Percentiles rank a stretch among this genome's conserved stretches.
phyloP scores from a whole-genome alignment of 768 basidiomycete species.

The Tricholoma saponaceum region DNA sequence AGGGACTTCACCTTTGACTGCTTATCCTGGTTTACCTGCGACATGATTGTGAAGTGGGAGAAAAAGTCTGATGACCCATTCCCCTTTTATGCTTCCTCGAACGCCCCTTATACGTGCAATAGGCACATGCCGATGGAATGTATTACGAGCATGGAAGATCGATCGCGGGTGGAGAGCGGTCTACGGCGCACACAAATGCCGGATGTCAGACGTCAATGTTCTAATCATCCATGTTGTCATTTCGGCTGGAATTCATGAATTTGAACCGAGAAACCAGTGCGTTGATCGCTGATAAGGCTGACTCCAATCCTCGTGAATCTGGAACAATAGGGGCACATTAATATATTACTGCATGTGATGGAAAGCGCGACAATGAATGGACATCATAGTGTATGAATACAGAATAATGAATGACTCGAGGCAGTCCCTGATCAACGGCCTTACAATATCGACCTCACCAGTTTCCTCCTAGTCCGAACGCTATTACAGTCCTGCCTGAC shows the following conservation, averaged over 20 bases:
- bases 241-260: too few species aligned
- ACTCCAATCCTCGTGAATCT: background rate
- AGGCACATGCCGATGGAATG: constrained; percentile 1
- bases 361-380: constrained; percentile 16
- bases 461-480: background rate
- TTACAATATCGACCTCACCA: background rate
- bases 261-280: background rate
- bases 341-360: constrained; percentile 16
- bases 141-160: background rate
- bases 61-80: background rate
- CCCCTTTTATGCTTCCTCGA: constrained; percentile 13
- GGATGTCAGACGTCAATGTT: background rate
- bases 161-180: background rate
- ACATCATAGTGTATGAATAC: constrained; percentile 20
- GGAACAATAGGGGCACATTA: constrained; percentile 10
- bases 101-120: constrained; percentile 4
- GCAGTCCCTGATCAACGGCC: constrained; percentile 8
- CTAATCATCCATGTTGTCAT: too few species aligned
- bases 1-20: constrained; percentile 14
- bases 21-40: constrained; percentile 4
- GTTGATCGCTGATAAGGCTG: background rate
- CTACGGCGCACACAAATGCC: background rate
- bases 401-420: constrained; percentile 14
- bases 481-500: constrained; percentile 60
- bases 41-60: constrained; percentile 7